Evolutionary conservation across 2,329 filamentous ascomycete genomes (phyloP).

Genomic region (Phyllosticta citriasiana): DNA sequence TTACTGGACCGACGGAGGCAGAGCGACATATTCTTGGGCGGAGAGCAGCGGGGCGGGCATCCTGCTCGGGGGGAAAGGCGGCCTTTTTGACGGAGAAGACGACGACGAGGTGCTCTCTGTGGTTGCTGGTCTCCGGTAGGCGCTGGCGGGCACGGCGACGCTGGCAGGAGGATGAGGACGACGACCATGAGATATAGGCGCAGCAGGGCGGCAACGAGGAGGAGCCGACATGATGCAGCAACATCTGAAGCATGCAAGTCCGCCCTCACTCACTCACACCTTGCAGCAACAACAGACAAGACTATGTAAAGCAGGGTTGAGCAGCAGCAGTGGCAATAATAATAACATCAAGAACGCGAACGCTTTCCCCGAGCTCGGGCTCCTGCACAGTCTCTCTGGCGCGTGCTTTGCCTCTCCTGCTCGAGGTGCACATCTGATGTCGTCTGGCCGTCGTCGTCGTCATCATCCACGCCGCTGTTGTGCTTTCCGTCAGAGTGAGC

Average conservation of each 20-base stretch:
- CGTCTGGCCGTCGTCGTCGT: not conserved
- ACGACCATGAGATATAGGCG: not conserved
- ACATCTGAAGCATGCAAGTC: not conserved
- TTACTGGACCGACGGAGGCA: conserved; percentile 36
- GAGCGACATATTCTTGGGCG: conserved; percentile 31
- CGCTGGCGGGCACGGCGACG: conserved; percentile 1
- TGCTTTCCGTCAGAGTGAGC: not conserved
- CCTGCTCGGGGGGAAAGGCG: conserved; percentile 1
- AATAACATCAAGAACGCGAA: not conserved
- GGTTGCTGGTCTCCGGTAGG: conserved; percentile 1
- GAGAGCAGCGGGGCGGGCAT: conserved; percentile 16
- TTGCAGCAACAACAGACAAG: not conserved
- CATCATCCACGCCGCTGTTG: not conserved
- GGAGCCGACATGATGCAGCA: conserved; percentile 2
- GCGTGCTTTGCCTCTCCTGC: not conserved
- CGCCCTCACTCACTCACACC: not conserved
- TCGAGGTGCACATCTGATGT: not conserved
- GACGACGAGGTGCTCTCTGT: not conserved
- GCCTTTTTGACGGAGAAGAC: not conserved
- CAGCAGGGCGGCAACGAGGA: conserved; percentile 2
- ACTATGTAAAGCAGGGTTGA: not conserved
- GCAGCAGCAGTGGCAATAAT: not conserved
- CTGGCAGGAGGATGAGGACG: not conserved
- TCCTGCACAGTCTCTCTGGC: not conserved
- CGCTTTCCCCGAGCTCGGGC: not conserved